Evolutionary conservation across 2,329 filamentous ascomycete species (phyloP).

Genomic region (Colletotrichum eleusines): DNA sequence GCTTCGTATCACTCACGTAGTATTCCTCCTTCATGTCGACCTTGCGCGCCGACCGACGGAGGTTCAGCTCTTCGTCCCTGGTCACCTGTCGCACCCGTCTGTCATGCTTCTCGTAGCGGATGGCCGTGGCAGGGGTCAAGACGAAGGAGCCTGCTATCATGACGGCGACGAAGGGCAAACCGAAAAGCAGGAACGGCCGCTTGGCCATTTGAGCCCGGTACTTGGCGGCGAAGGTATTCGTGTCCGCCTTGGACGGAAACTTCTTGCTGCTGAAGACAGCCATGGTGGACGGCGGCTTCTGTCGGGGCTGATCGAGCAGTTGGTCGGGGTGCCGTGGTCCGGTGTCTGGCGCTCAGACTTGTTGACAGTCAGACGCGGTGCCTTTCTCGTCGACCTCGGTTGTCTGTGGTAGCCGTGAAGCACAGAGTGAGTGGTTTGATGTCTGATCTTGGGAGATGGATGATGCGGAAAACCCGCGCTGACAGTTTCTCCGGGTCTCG

Average conservation of each 20-base stretch:
- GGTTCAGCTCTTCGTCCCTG: conserved; percentile 86
- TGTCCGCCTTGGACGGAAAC: conserved; percentile 75
- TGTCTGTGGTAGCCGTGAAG: conserved; percentile 1
- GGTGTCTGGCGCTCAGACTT: neutral
- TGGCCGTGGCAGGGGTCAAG: conserved; percentile 90
- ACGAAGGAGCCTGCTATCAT: conserved; percentile 95
- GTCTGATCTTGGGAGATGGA: conserved; percentile 22
- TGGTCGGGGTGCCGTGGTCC: neutral
- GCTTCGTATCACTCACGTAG: conserved; percentile 72
- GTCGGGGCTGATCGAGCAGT: neutral
- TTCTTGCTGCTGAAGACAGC: conserved; percentile 76
- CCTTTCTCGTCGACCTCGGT: neutral
- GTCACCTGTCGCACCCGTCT: conserved; percentile 87
- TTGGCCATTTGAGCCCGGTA: conserved; percentile 82
- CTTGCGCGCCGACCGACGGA: conserved; percentile 77
- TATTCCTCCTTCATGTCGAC: conserved; percentile 89
- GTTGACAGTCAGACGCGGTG: neutral
- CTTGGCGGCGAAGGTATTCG: conserved; percentile 76
- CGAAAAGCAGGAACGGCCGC: conserved; percentile 93
- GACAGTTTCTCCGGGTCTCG: conserved; percentile 15
- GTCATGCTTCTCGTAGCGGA: conserved; percentile 94
- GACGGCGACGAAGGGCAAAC: conserved; percentile 89
- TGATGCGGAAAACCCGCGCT: conserved; percentile 15
- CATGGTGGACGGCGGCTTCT: conserved; percentile 60
- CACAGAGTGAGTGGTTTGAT: conserved; percentile 10